A percentile compares a stretch with the other conserved stretches of the same genome.
Evolutionary conservation across 164 flowering plant species (phyloP).

Genomic region (Sextonia rubra): DNA sequence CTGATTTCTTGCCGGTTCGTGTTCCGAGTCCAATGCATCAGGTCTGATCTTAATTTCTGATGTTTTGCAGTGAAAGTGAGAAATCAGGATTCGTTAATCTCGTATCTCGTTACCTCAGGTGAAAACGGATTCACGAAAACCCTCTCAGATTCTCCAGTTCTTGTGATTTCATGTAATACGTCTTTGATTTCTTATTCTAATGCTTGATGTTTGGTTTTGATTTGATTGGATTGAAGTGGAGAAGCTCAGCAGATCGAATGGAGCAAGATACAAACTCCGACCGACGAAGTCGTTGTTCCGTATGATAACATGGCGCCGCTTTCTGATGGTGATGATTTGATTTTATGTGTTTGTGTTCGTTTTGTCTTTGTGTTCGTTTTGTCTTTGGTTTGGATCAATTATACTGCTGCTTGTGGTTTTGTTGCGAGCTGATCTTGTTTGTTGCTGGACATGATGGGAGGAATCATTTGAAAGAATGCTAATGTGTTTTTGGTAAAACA

Average conservation of each 20-base stretch:
- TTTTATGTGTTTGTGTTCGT: neutral
- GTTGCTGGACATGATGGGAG: too few relatives aligned
- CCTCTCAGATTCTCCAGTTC: too few relatives aligned
- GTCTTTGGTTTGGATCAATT: too few relatives aligned
- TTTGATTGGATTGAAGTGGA: constrained; percentile 41
- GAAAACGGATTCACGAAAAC: neutral
- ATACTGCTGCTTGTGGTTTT: too few relatives aligned
- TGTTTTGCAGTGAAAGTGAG: constrained; percentile 74
- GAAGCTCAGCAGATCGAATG: constrained; percentile 92
- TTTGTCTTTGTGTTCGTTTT: too few relatives aligned
- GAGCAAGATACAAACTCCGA: constrained; percentile 97
- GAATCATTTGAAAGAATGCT: too few relatives aligned
- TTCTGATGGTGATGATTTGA: constrained; percentile 54
- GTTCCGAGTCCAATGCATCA: neutral
- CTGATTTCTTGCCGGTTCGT: neutral
- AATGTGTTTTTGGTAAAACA: neutral
- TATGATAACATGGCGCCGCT: constrained; percentile 62
- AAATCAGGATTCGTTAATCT: constrained; percentile 88
- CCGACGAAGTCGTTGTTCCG: constrained; percentile 93
- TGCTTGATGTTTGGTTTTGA: neutral
- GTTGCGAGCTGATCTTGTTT: too few relatives aligned
- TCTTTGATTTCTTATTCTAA: neutral
- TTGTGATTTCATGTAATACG: neutral
- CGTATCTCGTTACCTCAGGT: constrained; percentile 94
- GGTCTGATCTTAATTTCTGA: constrained; percentile 2